A percentile compares a stretch with the other conserved stretches of the same genome.
Evolutionary conservation across 257 asterid species (phyloP).

Genomic region (Solanum gracilifrons): DNA sequence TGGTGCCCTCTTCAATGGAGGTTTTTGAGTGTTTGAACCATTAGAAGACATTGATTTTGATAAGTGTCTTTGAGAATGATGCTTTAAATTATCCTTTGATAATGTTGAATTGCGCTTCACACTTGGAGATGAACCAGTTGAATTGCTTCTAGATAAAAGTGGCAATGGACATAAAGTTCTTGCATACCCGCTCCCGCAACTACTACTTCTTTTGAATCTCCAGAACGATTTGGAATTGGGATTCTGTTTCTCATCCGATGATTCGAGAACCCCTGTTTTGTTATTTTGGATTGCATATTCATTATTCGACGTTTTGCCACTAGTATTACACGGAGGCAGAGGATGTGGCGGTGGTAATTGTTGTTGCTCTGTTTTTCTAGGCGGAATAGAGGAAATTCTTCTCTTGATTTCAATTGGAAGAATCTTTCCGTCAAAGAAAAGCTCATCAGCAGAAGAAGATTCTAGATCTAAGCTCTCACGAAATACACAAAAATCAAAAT

Average conservation of each 20-base stretch:
- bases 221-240: constrained; percentile 34
- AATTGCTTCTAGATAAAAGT: constrained; percentile 54
- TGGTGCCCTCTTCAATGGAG: constrained; percentile 52
- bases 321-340: neutral
- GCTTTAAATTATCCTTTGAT: constrained; percentile 25
- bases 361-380: neutral
- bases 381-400: constrained; percentile 5
- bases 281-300: neutral
- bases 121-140: constrained; percentile 54
- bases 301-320: neutral
- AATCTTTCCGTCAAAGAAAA: constrained; percentile 55
- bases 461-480: constrained; percentile 33
- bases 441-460: constrained; percentile 57
- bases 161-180: constrained; percentile 66
- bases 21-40: constrained; percentile 35
- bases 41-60: constrained; percentile 8
- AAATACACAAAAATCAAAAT: constrained; percentile 55
- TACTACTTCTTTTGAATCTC: constrained; percentile 60
- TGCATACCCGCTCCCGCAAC: constrained; percentile 68
- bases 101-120: constrained; percentile 31
- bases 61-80: constrained; percentile 15
- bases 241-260: constrained; percentile 33
- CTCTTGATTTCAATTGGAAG: constrained; percentile 46
- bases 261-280: constrained; percentile 5
- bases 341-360: neutral